Percentiles rank a stretch among this genome's conserved stretches.
phyloP scores from a whole-genome alignment of 306 rosid species.

The Inga oerstediana region DNA sequence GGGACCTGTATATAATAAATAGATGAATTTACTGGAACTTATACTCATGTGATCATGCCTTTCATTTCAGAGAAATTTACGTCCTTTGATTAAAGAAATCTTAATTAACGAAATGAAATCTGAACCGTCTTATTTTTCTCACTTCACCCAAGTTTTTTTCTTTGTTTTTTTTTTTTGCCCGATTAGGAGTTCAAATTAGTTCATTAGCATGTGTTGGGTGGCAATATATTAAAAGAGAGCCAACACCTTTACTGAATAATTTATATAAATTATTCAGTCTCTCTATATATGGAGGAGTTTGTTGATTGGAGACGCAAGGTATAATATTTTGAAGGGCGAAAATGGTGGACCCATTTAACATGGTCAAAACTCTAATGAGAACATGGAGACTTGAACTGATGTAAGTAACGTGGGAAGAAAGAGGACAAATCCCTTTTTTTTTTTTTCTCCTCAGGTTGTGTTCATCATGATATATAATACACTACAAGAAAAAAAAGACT shows the following conservation, averaged over 20 bases:
- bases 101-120: neutral
- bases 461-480: neutral
- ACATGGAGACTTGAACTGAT: slow-evolving; percentile 17
- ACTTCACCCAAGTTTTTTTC: neutral
- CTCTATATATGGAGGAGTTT: neutral
- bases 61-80: neutral
- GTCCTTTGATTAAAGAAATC: neutral
- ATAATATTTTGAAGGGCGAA: neutral
- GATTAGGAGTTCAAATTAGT: neutral
- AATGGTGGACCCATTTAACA: slow-evolving; percentile 6
- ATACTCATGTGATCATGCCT: neutral
- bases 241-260: neutral
- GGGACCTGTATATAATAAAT: neutral
- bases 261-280: neutral
- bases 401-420: slow-evolving; percentile 1
- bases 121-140: neutral
- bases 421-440: neutral
- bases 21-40: neutral
- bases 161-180: neutral
- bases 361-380: slow-evolving; percentile 35
- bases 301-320: neutral
- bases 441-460: neutral
- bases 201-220: neutral
- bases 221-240: neutral
- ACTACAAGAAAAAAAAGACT: too few species aligned